Conservation (phyloP, 1,284 basidiomycete species). For the Rhodotorula sp. region DNA sequence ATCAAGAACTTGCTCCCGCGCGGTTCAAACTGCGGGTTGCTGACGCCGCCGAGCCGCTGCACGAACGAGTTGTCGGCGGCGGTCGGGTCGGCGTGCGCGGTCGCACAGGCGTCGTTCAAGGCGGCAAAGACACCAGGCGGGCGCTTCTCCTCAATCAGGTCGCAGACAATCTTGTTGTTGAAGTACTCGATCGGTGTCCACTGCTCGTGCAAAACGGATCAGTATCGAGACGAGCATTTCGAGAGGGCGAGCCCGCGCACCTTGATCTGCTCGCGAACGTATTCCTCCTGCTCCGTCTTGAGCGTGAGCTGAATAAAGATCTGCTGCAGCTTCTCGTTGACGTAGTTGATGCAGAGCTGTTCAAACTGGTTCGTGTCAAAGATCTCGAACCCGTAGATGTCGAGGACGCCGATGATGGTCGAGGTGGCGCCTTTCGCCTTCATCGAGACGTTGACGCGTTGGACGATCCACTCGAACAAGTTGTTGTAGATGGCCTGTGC, state of each 20-base stretch:
- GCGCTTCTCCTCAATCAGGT: slow-evolving; percentile 92
- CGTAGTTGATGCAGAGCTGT: slow-evolving; percentile 99
- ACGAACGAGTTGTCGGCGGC: slow-evolving; percentile 98
- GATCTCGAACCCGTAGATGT: slow-evolving; percentile 98
- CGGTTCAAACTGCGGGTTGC: slow-evolving; percentile 75
- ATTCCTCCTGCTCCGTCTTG: slow-evolving; percentile 99
- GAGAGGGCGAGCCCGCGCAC: slow-evolving; percentile 2
- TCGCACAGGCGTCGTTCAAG: slow-evolving; percentile 96
- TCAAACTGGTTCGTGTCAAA: slow-evolving; percentile 99
- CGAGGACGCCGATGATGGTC: slow-evolving; percentile 94
- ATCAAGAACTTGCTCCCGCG: slow-evolving; percentile 88
- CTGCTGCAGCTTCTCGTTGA: slow-evolving; percentile 92
- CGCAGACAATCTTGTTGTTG: slow-evolving; percentile 91
- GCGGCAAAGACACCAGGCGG: slow-evolving; percentile 98
- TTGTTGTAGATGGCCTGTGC: slow-evolving; percentile 98
- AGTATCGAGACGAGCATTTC: neutral
- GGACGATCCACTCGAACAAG: slow-evolving; percentile 99
- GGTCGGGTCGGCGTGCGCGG: slow-evolving; percentile 93
- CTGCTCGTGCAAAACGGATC: slow-evolving; percentile 24
- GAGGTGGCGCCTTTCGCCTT: slow-evolving; percentile 71
- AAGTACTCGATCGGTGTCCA: slow-evolving; percentile 99
- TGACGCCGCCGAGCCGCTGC: slow-evolving; percentile 70
- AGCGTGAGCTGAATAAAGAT: slow-evolving; percentile 99
- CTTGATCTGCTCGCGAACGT: slow-evolving; percentile 95
- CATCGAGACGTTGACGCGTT: slow-evolving; percentile 94